A percentile compares a stretch with the other conserved stretches of the same genome.
Evolutionary conservation across 495 filamentous ascomycete species (phyloP).

Genomic region (Xylaria sp.): DNA sequence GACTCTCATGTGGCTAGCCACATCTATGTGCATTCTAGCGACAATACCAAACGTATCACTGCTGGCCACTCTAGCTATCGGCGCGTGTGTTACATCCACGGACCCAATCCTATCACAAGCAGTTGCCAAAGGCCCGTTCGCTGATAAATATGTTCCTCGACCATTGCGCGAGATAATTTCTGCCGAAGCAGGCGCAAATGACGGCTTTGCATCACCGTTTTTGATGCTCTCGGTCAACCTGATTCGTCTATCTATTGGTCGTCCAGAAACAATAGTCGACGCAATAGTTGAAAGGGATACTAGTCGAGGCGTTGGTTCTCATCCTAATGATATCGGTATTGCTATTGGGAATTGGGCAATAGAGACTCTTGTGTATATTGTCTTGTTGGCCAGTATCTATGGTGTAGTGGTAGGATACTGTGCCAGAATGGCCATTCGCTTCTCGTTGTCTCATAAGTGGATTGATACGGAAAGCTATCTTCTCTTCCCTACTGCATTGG

Average conservation of each 20-base stretch:
- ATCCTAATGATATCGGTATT: conserved; percentile 61
- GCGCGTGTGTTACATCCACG: conserved; percentile 68
- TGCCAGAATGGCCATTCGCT: conserved; percentile 67
- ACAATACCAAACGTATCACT: conserved; percentile 64
- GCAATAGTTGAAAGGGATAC: conserved; percentile 45
- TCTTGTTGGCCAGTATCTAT: conserved; percentile 75
- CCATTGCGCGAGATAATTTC: conserved; percentile 68
- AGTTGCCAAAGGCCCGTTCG: conserved; percentile 67
- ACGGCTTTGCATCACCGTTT: conserved; percentile 68
- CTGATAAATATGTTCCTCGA: conserved; percentile 64
- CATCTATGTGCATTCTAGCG: conserved; percentile 74
- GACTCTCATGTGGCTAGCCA: conserved; percentile 85
- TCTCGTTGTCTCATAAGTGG: conserved; percentile 66
- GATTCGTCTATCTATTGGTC: conserved; percentile 58
- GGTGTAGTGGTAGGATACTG: conserved; percentile 71
- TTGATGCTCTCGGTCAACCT: conserved; percentile 63
- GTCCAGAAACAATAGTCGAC: conserved; percentile 49
- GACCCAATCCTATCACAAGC: conserved; percentile 67
- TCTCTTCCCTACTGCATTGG: conserved; percentile 83
- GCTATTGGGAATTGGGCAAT: conserved; percentile 81
- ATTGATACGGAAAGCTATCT: conserved; percentile 87
- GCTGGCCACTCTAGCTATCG: conserved; percentile 63
- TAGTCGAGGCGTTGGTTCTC: conserved; percentile 52
- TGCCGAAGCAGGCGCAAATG: conserved; percentile 66
- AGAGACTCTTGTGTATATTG: conserved; percentile 82